These are phyloP conservation scores for Tolypocladium amazonense DNA, from an alignment of 2,329 filamentous ascomycete species.

Conservation along the genomic window DNA sequence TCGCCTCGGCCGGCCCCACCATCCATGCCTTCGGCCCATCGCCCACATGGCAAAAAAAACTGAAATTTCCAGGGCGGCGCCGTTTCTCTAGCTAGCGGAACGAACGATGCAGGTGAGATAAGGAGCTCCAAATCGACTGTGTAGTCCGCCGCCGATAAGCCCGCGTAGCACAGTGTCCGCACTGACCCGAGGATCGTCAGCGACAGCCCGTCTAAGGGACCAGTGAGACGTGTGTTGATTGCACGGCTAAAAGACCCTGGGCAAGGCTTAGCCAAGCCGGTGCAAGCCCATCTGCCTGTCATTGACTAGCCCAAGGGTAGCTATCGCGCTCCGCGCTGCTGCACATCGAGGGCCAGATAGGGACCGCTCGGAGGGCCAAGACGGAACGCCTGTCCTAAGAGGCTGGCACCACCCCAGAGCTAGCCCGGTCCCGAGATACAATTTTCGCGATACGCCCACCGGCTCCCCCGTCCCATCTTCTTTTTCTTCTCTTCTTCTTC, in stretches of 20 bases:
- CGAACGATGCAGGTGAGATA: background rate
- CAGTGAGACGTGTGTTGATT: background rate
- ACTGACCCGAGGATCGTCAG: background rate
- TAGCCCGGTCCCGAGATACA: background rate
- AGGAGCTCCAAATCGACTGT: background rate
- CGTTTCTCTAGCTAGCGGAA: background rate
- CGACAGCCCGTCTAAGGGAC: background rate
- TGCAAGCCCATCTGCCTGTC: background rate
- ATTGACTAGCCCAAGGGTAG: background rate
- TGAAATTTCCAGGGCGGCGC: background rate
- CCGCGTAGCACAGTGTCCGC: background rate
- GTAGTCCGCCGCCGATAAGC: background rate
- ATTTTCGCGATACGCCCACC: background rate
- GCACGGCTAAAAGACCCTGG: background rate
- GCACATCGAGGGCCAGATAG: background rate
- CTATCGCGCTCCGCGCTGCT: background rate
- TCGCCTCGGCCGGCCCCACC: background rate
- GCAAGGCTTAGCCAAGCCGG: background rate
- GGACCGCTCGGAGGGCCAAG: background rate
- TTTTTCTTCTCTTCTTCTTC: background rate
- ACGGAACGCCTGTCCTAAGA: background rate
- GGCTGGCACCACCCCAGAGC: background rate
- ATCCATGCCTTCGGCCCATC: background rate
- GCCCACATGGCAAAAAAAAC: background rate
- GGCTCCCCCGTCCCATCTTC: background rate